Percentiles rank a stretch among this genome's conserved stretches.
Conservation (phyloP, 1,139 yeast species). For the Taiozyma sp. region DNA sequence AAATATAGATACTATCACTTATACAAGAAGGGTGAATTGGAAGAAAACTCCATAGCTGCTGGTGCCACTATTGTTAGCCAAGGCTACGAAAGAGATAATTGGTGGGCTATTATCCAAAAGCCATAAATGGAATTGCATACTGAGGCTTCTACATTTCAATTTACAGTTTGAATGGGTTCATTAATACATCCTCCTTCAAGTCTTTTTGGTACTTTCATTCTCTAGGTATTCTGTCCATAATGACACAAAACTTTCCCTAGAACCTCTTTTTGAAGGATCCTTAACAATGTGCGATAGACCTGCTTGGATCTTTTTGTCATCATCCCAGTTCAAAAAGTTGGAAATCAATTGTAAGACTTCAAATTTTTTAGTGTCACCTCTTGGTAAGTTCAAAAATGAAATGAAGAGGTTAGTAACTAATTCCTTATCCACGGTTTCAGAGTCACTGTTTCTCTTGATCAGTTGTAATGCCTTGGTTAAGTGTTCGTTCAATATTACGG, state of each 20-base stretch:
- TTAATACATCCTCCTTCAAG: neutral
- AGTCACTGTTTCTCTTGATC: conserved; percentile 68
- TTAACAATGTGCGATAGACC: conserved; percentile 54
- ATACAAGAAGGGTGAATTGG: conserved; percentile 79
- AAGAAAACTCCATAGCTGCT: conserved; percentile 59
- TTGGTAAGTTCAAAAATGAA: conserved; percentile 80
- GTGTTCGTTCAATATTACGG: conserved; percentile 92
- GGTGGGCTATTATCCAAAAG: conserved; percentile 69
- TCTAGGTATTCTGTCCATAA: conserved; percentile 89
- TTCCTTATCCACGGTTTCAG: conserved; percentile 82
- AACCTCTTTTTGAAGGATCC: conserved; percentile 24
- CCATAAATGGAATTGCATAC: conserved; percentile 1
- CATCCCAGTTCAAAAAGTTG: conserved; percentile 86
- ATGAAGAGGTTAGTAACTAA: conserved; percentile 80
- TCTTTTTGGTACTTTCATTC: conserved; percentile 45
- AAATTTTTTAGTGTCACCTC: conserved; percentile 92
- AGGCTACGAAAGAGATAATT: conserved; percentile 92
- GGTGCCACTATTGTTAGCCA: conserved; percentile 61
- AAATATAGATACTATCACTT: conserved; percentile 86
- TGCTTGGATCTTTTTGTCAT: conserved; percentile 73
- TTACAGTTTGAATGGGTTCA: neutral
- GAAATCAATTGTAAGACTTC: conserved; percentile 85
- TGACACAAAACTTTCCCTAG: conserved; percentile 72
- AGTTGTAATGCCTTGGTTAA: conserved; percentile 83
- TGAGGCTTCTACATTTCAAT: neutral